Conservation (phyloP, 1,284 basidiomycete species). For the Lentinus polychrous region DNA sequence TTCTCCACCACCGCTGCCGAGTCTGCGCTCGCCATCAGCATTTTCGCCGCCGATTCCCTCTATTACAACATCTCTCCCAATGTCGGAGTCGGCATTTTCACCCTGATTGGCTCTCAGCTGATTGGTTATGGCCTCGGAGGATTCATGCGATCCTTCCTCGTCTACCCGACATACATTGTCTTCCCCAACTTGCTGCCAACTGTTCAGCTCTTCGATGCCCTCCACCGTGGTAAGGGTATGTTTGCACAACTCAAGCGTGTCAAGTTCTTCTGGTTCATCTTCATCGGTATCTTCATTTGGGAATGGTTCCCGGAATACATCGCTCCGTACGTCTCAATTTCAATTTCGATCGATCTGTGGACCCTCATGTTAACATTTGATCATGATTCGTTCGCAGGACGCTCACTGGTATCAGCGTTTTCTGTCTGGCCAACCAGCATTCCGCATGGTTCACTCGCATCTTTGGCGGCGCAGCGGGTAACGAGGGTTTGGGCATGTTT, state of each 20-base stretch:
- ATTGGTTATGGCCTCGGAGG: constrained; percentile 26
- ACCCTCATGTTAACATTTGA: constrained; percentile 8
- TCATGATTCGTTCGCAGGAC: constrained; percentile 25
- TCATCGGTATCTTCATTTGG: constrained; percentile 41
- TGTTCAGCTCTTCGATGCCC: constrained; percentile 47
- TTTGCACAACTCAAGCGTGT: constrained; percentile 45
- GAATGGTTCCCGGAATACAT: constrained; percentile 33
- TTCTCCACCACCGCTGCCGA: constrained; percentile 28
- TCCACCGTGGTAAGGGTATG: constrained; percentile 42
- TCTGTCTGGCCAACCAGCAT: constrained; percentile 48
- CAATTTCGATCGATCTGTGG: constrained; percentile 9
- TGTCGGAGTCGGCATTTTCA: constrained; percentile 31
- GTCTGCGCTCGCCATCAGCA: constrained; percentile 20
- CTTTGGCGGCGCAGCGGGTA: constrained; percentile 42
- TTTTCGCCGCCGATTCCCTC: constrained; percentile 27
- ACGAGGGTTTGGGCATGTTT: constrained; percentile 42
- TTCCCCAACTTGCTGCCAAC: constrained; percentile 30
- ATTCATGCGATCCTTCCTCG: constrained; percentile 26
- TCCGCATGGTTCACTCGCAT: constrained; percentile 52
- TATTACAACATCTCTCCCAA: constrained; percentile 31
- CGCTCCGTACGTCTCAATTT: constrained; percentile 25
- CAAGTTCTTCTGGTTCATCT: constrained; percentile 50
- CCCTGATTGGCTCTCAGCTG: constrained; percentile 23
- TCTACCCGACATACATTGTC: constrained; percentile 27
- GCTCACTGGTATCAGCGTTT: constrained; percentile 49